Evolutionary conservation across 139 green algal species (phyloP), one percentile per base, ranked within the genome.

Genomic region (Pleodorina starrii): DNA sequence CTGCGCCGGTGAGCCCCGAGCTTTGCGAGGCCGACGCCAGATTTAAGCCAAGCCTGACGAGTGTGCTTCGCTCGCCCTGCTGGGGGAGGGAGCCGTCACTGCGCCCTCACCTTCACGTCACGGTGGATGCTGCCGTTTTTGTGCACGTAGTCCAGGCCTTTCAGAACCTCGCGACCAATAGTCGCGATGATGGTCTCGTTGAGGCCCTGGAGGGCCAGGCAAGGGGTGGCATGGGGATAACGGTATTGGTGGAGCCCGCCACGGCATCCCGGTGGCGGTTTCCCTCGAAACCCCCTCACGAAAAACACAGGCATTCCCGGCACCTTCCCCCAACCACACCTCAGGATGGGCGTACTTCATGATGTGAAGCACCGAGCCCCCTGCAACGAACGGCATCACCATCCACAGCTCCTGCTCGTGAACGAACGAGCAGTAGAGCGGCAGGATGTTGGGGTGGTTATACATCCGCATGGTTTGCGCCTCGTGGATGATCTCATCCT

Each of bases 131-230:
- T 94, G n/a, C 96, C 96, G 69, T 98, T 92, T 19, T 94, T 93
- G 94, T 99, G 98, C 71, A 99, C 94, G 90, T 99, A 99, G 32
- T 99, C 98, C 74, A 99, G 93, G 3, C 93, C 98, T 87, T 97
- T 97, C 40, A 99, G 93, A 63, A 98, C 97, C 57, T 98, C 96
- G n/a, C 95, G 93, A 90, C 99, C 94, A 89, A 99, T 98, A 36
- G 96, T 99, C 21, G 97, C 97, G 79, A 99, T 99, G 1, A 96
- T 87, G 0, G 94, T 83, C 95, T 99, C 98, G 32, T 99, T 95
- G 76, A 99, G 90, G 32, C 98, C 98, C 92, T 99, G 91, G 32
- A 76, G 32, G 86, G 12, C 29, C 48, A 57, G 48, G 48, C 48
- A 57, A 44, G 10, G 7, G 29, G 11, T 25, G 57, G 21, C 29